Base-by-base conservation (phyloP, 352 stramenopile genomes). In the Globisporangium recalcitrans region DNA sequence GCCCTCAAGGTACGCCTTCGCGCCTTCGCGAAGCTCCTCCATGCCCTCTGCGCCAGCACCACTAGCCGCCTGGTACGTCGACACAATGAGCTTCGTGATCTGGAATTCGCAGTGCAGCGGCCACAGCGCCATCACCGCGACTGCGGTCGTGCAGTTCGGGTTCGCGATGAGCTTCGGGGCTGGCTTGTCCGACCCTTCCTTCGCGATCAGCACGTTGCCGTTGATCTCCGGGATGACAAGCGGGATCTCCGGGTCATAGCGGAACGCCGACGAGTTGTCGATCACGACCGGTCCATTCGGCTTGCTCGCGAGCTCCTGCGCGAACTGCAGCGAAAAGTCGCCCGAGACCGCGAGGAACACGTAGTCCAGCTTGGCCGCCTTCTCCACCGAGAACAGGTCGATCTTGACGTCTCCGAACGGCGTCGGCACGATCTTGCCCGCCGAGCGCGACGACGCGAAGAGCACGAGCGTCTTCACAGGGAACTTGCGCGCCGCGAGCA, bases 211-310 rank as follows among this genome's bases (percentile, higher is more conserved):
- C 65, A 88, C 76, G 38, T 94, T 74, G 54, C 91, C 92, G 68
- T 99, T 98, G 71, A 98, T 98, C 81, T 98, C 94, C 0, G 95
- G 95, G 63, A 98, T 94, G 36, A 98, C 90, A 9, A 99, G 75
- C 49, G 97, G 96, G 60, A 97, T 87, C 48, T 92, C 77, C 6
- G 81, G 63, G 68, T 96, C 72, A 63, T 97, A 97, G 19, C 97
- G 90, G 73, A 98, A 99, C 21, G 97, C 97, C 54, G 94, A 98
- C 65, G 94, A 98, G 82, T 99, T 99, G 77, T 99, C 97, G 74
- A 99, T 99, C n/a, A 99, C 96, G 22, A 98, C 80, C 8, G 90
- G 86, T 2, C 91, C 85, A 62, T 90, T 87, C 8, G 80, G 71
- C 27, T 82, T 59, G 5, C 79, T 75, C 11, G 88, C 87, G 66